phyloP scores from a whole-genome alignment of 2,329 filamentous ascomycete genomes.

The Fusarium falciforme region DNA sequence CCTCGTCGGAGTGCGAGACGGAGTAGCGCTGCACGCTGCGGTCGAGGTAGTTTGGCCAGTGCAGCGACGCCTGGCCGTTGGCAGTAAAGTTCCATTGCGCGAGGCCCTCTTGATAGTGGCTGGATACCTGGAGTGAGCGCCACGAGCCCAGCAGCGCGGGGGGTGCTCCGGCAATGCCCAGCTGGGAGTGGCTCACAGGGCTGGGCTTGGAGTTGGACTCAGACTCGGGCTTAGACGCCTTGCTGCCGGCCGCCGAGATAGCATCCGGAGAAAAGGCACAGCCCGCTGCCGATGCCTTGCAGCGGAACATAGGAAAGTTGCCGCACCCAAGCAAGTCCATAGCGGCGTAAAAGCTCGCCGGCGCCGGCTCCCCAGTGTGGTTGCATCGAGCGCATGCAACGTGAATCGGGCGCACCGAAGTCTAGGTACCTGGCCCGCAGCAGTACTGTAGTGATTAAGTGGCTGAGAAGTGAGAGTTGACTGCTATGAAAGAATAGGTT shows the following conservation, averaged over 20 bases:
- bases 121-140: constrained; percentile 23
- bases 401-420: too few relatives aligned
- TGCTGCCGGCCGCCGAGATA: not conserved
- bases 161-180: not conserved
- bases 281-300: not conserved
- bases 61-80: constrained; percentile 16
- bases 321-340: constrained; percentile 13
- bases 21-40: constrained; percentile 19
- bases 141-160: constrained; percentile 1
- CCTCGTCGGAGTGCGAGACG: constrained; percentile 14
- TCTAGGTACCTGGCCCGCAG: too few relatives aligned
- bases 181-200: not conserved
- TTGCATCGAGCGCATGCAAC: not conserved
- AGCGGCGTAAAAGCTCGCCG: constrained; percentile 13
- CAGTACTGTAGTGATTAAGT: too few relatives aligned
- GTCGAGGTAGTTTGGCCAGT: constrained; percentile 18
- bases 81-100: constrained; percentile 20
- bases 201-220: not conserved
- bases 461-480: too few relatives aligned
- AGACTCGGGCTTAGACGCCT: not conserved
- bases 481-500: too few relatives aligned
- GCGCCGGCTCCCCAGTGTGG: constrained; percentile 7
- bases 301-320: constrained; percentile 2
- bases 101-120: constrained; percentile 16
- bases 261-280: not conserved